Percentiles rank a stretch among this genome's conserved stretches.
Evolutionary conservation across 306 rosid genomes (phyloP).

Genomic region (Ochetophila trinervis): DNA sequence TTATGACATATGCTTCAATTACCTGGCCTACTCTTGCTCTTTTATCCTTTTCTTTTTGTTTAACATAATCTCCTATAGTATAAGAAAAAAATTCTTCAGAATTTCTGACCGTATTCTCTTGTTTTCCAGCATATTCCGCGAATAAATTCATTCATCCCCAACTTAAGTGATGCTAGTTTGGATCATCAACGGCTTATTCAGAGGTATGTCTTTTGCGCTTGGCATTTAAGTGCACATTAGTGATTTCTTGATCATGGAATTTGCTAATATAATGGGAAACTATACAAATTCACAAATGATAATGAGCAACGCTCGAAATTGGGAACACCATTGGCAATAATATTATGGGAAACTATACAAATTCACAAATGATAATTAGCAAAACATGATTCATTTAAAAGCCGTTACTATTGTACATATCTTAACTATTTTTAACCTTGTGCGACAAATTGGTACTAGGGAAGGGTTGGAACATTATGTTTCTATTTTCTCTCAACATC

Average conservation of each 20-base stretch:
- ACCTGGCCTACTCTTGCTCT: too few relatives aligned
- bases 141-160: slow-evolving; percentile 74
- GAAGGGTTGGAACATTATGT: too few relatives aligned
- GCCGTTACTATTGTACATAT: too few relatives aligned
- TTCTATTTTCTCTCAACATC: not conserved
- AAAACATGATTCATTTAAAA: too few relatives aligned
- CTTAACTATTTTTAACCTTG: too few relatives aligned
- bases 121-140: slow-evolving; percentile 78
- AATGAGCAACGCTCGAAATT: too few relatives aligned
- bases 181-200: slow-evolving; percentile 84
- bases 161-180: slow-evolving; percentile 63
- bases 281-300: too few relatives aligned
- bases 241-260: not conserved
- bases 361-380: too few relatives aligned
- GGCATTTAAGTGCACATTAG: slow-evolving; percentile 5
- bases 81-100: not conserved
- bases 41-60: not conserved
- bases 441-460: too few relatives aligned
- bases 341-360: too few relatives aligned
- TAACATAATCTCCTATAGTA: not conserved
- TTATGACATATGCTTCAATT: too few relatives aligned
- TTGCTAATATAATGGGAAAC: not conserved
- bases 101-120: slow-evolving; percentile 21
- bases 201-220: slow-evolving; percentile 46
- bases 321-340: too few relatives aligned